Conservation (phyloP, 2,329 filamentous ascomycete species). For the Cladosporium velox region DNA sequence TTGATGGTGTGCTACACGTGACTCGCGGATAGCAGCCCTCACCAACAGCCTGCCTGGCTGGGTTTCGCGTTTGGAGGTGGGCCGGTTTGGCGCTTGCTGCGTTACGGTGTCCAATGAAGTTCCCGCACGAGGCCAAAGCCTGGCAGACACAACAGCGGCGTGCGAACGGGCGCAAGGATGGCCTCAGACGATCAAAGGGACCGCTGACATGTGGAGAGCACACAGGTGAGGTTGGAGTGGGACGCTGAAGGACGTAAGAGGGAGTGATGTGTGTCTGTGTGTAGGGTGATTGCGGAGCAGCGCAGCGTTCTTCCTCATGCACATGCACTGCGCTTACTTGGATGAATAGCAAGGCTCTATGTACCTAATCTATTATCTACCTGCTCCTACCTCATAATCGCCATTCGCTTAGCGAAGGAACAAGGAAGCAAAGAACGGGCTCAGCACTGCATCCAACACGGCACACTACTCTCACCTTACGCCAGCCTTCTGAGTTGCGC, state of each 20-base stretch:
- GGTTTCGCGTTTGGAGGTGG: neutral
- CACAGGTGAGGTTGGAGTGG: conserved; percentile 8
- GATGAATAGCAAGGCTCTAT: conserved; percentile 5
- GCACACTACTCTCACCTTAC: neutral
- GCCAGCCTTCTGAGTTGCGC: conserved; percentile 1
- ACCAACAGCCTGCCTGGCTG: neutral
- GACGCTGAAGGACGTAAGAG: neutral
- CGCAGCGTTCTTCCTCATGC: neutral
- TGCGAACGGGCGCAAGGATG: conserved; percentile 19
- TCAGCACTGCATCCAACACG: neutral
- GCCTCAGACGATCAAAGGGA: conserved; percentile 1
- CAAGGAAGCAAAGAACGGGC: neutral
- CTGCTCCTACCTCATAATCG: neutral
- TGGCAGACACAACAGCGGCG: conserved; percentile 16
- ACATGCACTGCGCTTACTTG: neutral
- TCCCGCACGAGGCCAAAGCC: neutral
- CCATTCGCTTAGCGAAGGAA: neutral
- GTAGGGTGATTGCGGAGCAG: conserved; percentile 1
- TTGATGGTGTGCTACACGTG: conserved; percentile 10
- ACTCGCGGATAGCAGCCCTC: conserved; percentile 3
- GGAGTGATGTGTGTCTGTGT: neutral
- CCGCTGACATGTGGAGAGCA: conserved; percentile 11
- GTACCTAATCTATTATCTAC: neutral
- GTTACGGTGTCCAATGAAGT: neutral
- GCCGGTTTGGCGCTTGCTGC: neutral